These are phyloP conservation scores for Panicum virgatum DNA, from an alignment of 202 grass and related monocot species.

Conservation along the genomic window DNA sequence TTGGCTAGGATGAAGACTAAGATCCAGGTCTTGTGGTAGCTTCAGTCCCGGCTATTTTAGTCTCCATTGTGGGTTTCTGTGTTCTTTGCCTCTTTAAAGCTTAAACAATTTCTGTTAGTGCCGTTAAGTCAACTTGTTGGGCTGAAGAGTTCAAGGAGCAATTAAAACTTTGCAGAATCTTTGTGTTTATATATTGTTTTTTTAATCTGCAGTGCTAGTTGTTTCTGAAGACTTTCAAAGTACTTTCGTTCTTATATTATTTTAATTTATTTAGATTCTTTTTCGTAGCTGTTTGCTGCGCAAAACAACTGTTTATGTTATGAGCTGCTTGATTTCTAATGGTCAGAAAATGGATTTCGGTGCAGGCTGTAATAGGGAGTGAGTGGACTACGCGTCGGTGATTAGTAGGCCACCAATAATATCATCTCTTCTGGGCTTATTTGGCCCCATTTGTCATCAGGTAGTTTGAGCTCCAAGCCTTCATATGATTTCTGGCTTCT, in stretches of 20 bases:
- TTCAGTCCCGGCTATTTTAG: slow-evolving; percentile 35
- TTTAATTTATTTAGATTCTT: slow-evolving; percentile 23
- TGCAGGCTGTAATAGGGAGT: slow-evolving; percentile 48
- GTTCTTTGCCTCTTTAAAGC: slow-evolving; percentile 27
- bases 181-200: slow-evolving; percentile 33
- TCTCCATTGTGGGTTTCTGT: slow-evolving; percentile 45
- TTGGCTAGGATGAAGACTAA: slow-evolving; percentile 16
- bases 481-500: slow-evolving; percentile 14
- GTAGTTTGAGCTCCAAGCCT: slow-evolving; percentile 15
- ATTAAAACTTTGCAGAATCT: slow-evolving; percentile 46
- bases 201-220: slow-evolving; percentile 19
- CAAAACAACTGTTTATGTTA: slow-evolving; percentile 6
- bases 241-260: background rate
- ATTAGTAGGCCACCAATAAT: slow-evolving; percentile 32
- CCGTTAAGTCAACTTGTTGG: slow-evolving; percentile 50
- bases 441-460: slow-evolving; percentile 32
- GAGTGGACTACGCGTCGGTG: slow-evolving; percentile 44
- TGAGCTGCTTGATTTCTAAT: slow-evolving; percentile 16
- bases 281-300: slow-evolving; percentile 29
- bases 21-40: slow-evolving; percentile 51
- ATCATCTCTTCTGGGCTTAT: slow-evolving; percentile 22
- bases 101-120: slow-evolving; percentile 38
- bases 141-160: slow-evolving; percentile 45
- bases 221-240: slow-evolving; percentile 30
- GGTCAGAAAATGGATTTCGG: slow-evolving; percentile 35